These are phyloP conservation scores for Tetrapisispora pingtungensis DNA, from an alignment of 805 yeast species.

Conservation along the genomic window DNA sequence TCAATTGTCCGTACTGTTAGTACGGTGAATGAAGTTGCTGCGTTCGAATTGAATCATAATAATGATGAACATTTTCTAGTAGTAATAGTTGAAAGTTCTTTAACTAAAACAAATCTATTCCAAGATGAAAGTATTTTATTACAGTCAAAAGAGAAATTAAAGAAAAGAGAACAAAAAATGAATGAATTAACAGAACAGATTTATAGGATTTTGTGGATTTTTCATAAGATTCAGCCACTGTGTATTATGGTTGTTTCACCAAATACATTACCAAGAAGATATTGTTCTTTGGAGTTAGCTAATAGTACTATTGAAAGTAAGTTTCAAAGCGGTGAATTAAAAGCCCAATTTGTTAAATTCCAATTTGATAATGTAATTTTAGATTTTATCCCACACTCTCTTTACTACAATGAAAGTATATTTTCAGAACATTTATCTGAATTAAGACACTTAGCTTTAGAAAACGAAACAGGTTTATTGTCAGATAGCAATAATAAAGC, in stretches of 20 bases:
- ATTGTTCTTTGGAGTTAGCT: slow-evolving; percentile 73
- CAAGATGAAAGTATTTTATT: slow-evolving; percentile 6
- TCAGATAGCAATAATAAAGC: neutral
- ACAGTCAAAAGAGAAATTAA: slow-evolving; percentile 10
- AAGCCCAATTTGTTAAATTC: slow-evolving; percentile 75
- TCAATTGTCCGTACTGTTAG: slow-evolving; percentile 75
- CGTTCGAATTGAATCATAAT: slow-evolving; percentile 50
- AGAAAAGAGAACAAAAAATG: slow-evolving; percentile 20
- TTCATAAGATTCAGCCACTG: slow-evolving; percentile 67
- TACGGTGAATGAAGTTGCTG: slow-evolving; percentile 79
- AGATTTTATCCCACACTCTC: slow-evolving; percentile 29
- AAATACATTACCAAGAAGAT: slow-evolving; percentile 72
- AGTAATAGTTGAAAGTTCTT: slow-evolving; percentile 68
- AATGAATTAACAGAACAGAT: slow-evolving; percentile 28
- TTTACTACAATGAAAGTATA: slow-evolving; percentile 26
- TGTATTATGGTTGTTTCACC: slow-evolving; percentile 76
- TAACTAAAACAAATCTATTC: slow-evolving; percentile 28
- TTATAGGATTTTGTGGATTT: slow-evolving; percentile 31
- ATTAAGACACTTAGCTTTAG: slow-evolving; percentile 50
- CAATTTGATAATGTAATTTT: slow-evolving; percentile 29
- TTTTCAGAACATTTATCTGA: slow-evolving; percentile 47
- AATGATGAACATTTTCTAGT: slow-evolving; percentile 71
- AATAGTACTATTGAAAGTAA: slow-evolving; percentile 74
- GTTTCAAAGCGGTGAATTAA: slow-evolving; percentile 68
- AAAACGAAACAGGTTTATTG: slow-evolving; percentile 17